These are phyloP conservation scores for Chalciporus pseudorubinellus DNA, from an alignment of 768 basidiomycete species.

Conservation along the genomic window DNA sequence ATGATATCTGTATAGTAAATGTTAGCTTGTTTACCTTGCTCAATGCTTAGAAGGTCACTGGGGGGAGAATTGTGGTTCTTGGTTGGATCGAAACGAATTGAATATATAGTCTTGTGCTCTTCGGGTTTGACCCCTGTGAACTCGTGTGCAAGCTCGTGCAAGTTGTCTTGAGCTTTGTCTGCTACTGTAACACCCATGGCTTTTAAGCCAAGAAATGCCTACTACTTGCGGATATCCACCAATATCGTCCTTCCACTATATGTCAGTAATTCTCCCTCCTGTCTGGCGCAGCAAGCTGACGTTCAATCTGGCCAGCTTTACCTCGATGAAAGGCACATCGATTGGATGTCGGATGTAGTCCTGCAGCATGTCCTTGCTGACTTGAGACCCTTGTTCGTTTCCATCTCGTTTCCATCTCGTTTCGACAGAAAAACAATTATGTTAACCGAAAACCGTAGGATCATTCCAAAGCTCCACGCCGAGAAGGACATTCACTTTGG, in stretches of 20 bases:
- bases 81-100: too few relatives aligned
- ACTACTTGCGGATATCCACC: constrained; percentile 79
- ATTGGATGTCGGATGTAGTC: constrained; percentile 86
- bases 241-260: constrained; percentile 76
- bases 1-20: constrained; percentile 6
- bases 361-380: constrained; percentile 81
- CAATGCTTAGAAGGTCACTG: too few relatives aligned
- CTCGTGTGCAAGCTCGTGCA: neutral
- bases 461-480: constrained; percentile 61
- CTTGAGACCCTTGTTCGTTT: constrained; percentile 62
- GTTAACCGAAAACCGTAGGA: constrained; percentile 38
- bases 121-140: neutral
- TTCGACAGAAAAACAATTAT: neutral
- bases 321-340: constrained; percentile 81
- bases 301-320: constrained; percentile 52
- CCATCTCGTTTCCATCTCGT: neutral
- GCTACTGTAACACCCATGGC: constrained; percentile 53
- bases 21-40: too few relatives aligned
- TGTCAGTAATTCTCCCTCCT: constrained; percentile 38
- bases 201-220: constrained; percentile 72
- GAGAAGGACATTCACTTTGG: constrained; percentile 50
- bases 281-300: constrained; percentile 5
- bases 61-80: too few relatives aligned
- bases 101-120: too few relatives aligned
- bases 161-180: neutral